phyloP scores from a whole-genome alignment of 2,329 filamentous ascomycete genomes.

The Xylaria sp. region DNA sequence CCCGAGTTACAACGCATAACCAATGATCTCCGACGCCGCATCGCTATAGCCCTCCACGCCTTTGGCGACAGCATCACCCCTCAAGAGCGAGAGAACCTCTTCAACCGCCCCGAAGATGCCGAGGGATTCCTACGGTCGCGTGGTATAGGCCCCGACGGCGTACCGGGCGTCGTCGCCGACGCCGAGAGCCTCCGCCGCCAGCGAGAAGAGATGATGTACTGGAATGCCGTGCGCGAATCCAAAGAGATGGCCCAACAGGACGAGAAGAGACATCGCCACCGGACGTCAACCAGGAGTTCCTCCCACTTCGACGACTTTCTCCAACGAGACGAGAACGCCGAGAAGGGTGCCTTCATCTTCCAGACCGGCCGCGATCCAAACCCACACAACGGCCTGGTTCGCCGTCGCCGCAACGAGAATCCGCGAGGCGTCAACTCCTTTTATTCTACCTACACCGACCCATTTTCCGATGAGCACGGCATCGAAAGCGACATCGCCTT shows the following conservation, averaged over 20 bases:
- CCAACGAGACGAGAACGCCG: constrained; percentile 60
- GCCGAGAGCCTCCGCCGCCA: constrained; percentile 70
- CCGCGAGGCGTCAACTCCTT: constrained; percentile 59
- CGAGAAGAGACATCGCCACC: constrained; percentile 39
- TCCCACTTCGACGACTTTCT: constrained; percentile 71
- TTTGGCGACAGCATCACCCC: constrained; percentile 68
- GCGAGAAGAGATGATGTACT: constrained; percentile 73
- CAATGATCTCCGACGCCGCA: constrained; percentile 69
- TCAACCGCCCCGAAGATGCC: constrained; percentile 74
- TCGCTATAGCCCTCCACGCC: constrained; percentile 69
- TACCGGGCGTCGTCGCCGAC: constrained; percentile 68
- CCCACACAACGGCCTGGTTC: constrained; percentile 58
- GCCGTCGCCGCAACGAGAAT: constrained; percentile 60
- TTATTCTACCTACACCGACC: constrained; percentile 64
- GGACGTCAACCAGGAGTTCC: constrained; percentile 47
- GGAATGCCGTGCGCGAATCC: constrained; percentile 68
- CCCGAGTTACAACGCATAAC: constrained; percentile 71
- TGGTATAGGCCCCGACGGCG: constrained; percentile 53
- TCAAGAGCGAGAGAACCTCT: constrained; percentile 63
- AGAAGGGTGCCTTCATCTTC: constrained; percentile 67
- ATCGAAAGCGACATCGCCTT: constrained; percentile 61
- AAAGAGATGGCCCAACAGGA: constrained; percentile 52
- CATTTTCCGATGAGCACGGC: constrained; percentile 68
- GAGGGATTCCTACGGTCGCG: constrained; percentile 69
- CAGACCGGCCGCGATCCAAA: constrained; percentile 64